Evolutionary conservation across 345 rosid genomes (phyloP), one percentile per base, ranked within the genome.

Genomic region (Anastatica hierochuntica): DNA sequence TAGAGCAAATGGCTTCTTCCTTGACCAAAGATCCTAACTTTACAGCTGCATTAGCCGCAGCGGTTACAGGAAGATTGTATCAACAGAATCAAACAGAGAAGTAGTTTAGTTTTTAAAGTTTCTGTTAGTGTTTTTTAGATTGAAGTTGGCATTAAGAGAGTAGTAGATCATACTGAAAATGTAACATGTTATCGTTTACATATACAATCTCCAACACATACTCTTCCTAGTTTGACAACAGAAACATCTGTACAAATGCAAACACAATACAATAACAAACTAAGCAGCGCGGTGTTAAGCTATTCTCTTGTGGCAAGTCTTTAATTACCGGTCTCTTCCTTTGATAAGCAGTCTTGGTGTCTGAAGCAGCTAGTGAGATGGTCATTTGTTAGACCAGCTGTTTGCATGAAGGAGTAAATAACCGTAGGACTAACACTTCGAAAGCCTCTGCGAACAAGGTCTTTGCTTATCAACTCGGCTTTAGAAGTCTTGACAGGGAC

Each of bases 1-100:
- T 88, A 70, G 94, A 92, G 31, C 95, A 92, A 58, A 92, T 92
- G 98, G 98, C 98, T 14, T 64, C 88, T 58, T 81, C 97, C 0
- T 66, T 92, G 68, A 88, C 97, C 2, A 83, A 83, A 53, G 98
- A 92, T 65, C 98, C 95, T 52, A 82, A 79, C 51, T 92, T 92
- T 62, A 92, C 98, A 5, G 75, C 98, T 41, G 98, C 98, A n/a
- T 58, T 92, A 11, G 97, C 90, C 1, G 94, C 97, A 4, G 98
- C 98, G 30, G 82, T 88, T 53, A 77, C 95, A 4, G 97, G 95
- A n/a, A 88, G 67, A 70, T 67, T 83, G 64, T 66, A 76, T 31
- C 88, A 72, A 49, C 79, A 72, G 48, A 84, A 66, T 52, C 64
- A 67, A 10, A 56, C 48, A 18, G 67, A 74, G 18, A 62, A 77